phyloP scores from a whole-genome alignment of 1,139 yeast species.

The Zhuliangozyma parablackwelliae region DNA sequence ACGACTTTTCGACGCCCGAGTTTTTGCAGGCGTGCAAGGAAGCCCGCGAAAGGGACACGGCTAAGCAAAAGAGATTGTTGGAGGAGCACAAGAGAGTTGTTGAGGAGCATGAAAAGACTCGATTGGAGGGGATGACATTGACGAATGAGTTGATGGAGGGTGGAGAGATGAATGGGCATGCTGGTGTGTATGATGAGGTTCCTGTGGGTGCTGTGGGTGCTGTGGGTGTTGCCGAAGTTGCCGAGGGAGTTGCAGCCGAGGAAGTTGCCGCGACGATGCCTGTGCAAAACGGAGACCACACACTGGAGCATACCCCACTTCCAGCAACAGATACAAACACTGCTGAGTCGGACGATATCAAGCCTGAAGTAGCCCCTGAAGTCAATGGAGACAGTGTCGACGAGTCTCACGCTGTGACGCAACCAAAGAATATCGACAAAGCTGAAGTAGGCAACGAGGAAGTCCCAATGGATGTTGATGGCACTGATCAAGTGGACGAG shows the following conservation, averaged over 20 bases:
- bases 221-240: neutral
- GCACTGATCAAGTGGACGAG: neutral
- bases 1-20: conserved; percentile 75
- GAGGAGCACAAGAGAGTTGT: conserved; percentile 31
- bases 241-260: neutral
- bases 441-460: too few relatives aligned
- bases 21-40: conserved; percentile 74
- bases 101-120: conserved; percentile 18
- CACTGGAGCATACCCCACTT: too few relatives aligned
- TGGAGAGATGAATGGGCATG: neutral
- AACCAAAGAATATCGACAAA: too few relatives aligned
- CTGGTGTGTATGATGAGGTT: too few relatives aligned
- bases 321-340: too few relatives aligned
- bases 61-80: conserved; percentile 46
- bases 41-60: conserved; percentile 63
- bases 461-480: too few relatives aligned
- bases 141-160: neutral
- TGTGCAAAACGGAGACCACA: too few relatives aligned
- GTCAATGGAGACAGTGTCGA: too few relatives aligned
- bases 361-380: too few relatives aligned
- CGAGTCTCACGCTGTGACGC: too few relatives aligned
- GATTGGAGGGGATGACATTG: conserved; percentile 6
- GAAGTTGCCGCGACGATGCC: too few relatives aligned
- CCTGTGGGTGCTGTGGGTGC: neutral
- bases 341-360: too few relatives aligned